phyloP scores from a whole-genome alignment of 768 basidiomycete species.

The Hemileccinum impolitum region DNA sequence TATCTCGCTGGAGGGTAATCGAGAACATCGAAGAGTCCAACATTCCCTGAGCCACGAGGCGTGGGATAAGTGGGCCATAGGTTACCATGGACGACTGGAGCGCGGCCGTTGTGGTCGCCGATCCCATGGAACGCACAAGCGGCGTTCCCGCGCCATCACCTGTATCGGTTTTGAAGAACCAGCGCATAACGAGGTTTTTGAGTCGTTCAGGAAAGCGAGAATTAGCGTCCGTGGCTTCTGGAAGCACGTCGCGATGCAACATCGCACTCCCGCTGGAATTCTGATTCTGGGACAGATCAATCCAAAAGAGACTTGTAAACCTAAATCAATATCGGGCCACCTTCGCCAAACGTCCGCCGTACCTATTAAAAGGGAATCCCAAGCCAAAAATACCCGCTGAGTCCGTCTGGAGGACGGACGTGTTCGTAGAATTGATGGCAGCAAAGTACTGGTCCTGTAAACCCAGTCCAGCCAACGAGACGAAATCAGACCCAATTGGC shows the following conservation, averaged over 20 bases:
- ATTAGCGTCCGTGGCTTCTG: background rate
- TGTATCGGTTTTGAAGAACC: slow-evolving; percentile 15
- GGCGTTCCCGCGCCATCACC: background rate
- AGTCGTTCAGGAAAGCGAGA: slow-evolving; percentile 4
- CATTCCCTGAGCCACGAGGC: slow-evolving; percentile 38
- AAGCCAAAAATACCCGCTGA: slow-evolving; percentile 70
- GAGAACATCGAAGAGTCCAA: slow-evolving; percentile 48
- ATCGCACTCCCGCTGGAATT: background rate
- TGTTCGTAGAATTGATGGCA: slow-evolving; percentile 67
- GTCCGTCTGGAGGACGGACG: slow-evolving; percentile 52
- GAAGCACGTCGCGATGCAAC: background rate
- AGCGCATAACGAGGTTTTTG: slow-evolving; percentile 14
- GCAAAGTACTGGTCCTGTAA: slow-evolving; percentile 56
- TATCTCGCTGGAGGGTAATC: slow-evolving; percentile 65
- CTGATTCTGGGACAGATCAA: slow-evolving; percentile 31
- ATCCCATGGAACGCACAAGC: slow-evolving; percentile 6
- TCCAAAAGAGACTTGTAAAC: slow-evolving; percentile 44
- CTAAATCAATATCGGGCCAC: background rate
- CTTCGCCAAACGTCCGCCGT: slow-evolving; percentile 4
- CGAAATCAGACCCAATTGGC: slow-evolving; percentile 55
- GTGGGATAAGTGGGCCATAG: slow-evolving; percentile 44
- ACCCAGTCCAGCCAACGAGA: slow-evolving; percentile 50
- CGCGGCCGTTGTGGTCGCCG: slow-evolving; percentile 15
- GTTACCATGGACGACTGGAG: slow-evolving; percentile 42
- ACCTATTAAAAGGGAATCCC: slow-evolving; percentile 76